Conservation (phyloP, 2,329 filamentous ascomycete species). For the Pseudogymnoascus sp. region DNA sequence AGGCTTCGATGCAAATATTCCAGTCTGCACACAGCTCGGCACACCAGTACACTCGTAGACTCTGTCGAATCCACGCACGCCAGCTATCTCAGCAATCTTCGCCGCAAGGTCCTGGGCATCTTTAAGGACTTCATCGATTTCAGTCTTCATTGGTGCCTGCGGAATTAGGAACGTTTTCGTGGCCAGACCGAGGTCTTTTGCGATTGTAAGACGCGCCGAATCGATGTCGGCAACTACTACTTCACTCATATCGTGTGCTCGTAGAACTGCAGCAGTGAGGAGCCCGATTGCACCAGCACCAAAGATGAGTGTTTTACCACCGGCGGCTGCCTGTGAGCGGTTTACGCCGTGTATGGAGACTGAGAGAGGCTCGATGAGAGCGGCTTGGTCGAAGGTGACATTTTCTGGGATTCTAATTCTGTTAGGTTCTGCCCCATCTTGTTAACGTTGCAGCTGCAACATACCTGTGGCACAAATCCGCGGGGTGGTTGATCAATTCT, state of each 20-base stretch:
- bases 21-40: constrained; percentile 65
- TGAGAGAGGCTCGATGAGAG: constrained; percentile 54
- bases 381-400: constrained; percentile 52
- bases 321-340: constrained; percentile 43
- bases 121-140: neutral
- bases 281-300: constrained; percentile 58
- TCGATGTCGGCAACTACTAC: neutral
- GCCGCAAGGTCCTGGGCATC: neutral
- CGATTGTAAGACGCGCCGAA: neutral
- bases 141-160: neutral
- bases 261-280: constrained; percentile 49
- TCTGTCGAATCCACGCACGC: neutral
- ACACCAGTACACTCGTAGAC: constrained; percentile 57
- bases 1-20: constrained; percentile 63
- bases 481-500: constrained; percentile 71
- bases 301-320: constrained; percentile 54
- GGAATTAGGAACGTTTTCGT: neutral
- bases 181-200: neutral
- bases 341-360: constrained; percentile 57
- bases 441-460: constrained; percentile 7
- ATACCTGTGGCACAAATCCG: constrained; percentile 86
- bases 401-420: constrained; percentile 46
- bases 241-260: neutral
- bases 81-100: neutral
- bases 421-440: neutral